Evolutionary conservation across 2,329 filamentous ascomycete genomes (phyloP).

Genomic region (Lasiodiplodia sp.): DNA sequence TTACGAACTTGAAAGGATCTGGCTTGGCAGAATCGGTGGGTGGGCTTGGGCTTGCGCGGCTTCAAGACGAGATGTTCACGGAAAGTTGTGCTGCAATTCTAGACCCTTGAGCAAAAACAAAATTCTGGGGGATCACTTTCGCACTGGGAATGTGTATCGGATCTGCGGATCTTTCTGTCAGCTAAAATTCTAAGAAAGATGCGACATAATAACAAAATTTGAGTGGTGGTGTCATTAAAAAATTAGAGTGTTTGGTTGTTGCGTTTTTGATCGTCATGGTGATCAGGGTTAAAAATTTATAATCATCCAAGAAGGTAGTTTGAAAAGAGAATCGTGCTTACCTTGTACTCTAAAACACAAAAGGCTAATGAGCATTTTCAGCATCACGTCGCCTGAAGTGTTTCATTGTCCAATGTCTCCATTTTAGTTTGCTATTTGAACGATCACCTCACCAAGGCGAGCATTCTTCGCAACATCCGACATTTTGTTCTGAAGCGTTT

Average conservation of each 20-base stretch:
- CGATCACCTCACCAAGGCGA: conserved; percentile 8
- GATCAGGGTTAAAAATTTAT: conserved; percentile 72
- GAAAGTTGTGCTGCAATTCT: neutral
- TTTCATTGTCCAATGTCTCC: conserved; percentile 33
- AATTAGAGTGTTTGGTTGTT: conserved; percentile 75
- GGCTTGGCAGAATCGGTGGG: neutral
- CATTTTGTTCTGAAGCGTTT: neutral
- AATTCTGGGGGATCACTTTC: neutral
- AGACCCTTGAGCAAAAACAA: neutral
- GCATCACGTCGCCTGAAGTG: conserved; percentile 33
- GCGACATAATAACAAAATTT: neutral
- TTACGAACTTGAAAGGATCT: neutral
- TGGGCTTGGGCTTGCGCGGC: neutral
- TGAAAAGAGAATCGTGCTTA: conserved; percentile 43
- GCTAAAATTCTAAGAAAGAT: neutral
- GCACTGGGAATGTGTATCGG: neutral
- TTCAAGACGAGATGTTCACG: neutral
- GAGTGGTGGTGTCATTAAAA: conserved; percentile 64
- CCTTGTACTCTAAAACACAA: conserved; percentile 38
- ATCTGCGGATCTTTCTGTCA: neutral
- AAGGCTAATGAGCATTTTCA: conserved; percentile 32
- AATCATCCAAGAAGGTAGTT: conserved; percentile 59
- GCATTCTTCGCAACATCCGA: conserved; percentile 19
- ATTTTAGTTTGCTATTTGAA: conserved; percentile 43
- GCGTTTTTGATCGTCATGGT: conserved; percentile 64